Base-by-base conservation (phyloP, 495 filamentous ascomycete genomes). In the Terfezia claveryi region DNA sequence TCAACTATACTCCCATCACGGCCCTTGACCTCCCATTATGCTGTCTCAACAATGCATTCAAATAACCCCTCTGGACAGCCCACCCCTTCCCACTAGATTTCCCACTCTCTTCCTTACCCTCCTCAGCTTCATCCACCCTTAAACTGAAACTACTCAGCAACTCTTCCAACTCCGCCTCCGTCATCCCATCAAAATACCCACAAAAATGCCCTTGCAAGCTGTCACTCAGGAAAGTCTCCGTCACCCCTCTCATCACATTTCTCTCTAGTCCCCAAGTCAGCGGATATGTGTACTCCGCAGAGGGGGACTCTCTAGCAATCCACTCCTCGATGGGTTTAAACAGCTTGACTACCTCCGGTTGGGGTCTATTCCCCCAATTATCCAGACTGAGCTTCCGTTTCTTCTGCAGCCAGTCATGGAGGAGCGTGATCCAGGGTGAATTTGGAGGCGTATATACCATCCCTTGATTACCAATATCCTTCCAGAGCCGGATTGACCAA, bases 401-500 rank as follows among this genome's bases (percentile, higher is more conserved):
- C 65, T 79, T 80, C 38, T 69, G 68, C 0, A 80, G 61, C 64
- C 79, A 78, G 0, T 72, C 68, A 36, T 66, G 50, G 50, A 79
- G 67, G 0, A 71, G 68, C 41, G 67, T 66, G 59, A 75, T 76
- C 62, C 73, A 81, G 36, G 67, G 63, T 50, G 69, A 70, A 36
- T 69, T 52, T 0, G 76, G 73, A 50, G 64, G 65, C 8, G 72
- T 67, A 55, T 77, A 70, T 11, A 80, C 68, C 76, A 82, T 80
- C 50, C 51, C 78, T 63, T 80, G 77, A 46, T 74, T 70, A 4
- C 77, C 77, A 56, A 81, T 76, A 56, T 82, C 77, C 52, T 81
- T 81, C 65, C 80, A 81, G 0, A 76, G 62, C 78, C 77, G 81
- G 61, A 81, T 81, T 44, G 67, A 72, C 78, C 77, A 81, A 58